Percentiles rank a stretch among this genome's conserved stretches.
Conservation (phyloP, 805 yeast genomes). For the Ogataea pilisensis region DNA sequence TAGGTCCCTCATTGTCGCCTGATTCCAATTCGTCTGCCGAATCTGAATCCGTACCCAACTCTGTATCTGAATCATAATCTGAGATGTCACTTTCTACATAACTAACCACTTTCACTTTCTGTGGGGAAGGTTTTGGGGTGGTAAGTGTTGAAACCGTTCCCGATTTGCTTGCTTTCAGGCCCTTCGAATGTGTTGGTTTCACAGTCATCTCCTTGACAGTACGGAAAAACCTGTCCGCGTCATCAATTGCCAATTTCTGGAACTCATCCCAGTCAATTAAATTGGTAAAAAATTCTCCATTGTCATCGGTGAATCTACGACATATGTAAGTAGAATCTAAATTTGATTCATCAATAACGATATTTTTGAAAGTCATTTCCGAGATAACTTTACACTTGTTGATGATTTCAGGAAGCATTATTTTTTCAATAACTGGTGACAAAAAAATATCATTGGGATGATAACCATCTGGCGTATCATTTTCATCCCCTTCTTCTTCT, state of each 20-base stretch:
- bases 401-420: slow-evolving; percentile 40
- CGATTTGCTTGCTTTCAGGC: background rate
- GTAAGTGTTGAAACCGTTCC: slow-evolving; percentile 1
- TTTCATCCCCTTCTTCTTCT: slow-evolving; percentile 15
- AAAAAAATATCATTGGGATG: slow-evolving; percentile 47
- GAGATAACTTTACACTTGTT: slow-evolving; percentile 43
- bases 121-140: slow-evolving; percentile 10
- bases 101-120: slow-evolving; percentile 13
- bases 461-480: slow-evolving; percentile 19
- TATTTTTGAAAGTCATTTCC: slow-evolving; percentile 30
- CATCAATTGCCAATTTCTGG: slow-evolving; percentile 19
- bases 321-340: slow-evolving; percentile 35
- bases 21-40: slow-evolving; percentile 7
- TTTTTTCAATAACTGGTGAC: slow-evolving; percentile 45
- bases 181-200: slow-evolving; percentile 23
- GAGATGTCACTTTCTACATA: slow-evolving; percentile 7
- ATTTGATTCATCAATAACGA: slow-evolving; percentile 35
- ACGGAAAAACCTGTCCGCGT: slow-evolving; percentile 31
- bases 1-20: no score
- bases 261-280: slow-evolving; percentile 38
- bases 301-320: slow-evolving; percentile 38
- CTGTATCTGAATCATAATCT: background rate
- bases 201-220: slow-evolving; percentile 29
- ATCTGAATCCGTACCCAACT: background rate
- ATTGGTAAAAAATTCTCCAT: slow-evolving; percentile 32